Percentiles rank a stretch among this genome's conserved stretches.
Conservation (phyloP, 1,284 basidiomycete species). For the Papiliotrema fonsecae region DNA sequence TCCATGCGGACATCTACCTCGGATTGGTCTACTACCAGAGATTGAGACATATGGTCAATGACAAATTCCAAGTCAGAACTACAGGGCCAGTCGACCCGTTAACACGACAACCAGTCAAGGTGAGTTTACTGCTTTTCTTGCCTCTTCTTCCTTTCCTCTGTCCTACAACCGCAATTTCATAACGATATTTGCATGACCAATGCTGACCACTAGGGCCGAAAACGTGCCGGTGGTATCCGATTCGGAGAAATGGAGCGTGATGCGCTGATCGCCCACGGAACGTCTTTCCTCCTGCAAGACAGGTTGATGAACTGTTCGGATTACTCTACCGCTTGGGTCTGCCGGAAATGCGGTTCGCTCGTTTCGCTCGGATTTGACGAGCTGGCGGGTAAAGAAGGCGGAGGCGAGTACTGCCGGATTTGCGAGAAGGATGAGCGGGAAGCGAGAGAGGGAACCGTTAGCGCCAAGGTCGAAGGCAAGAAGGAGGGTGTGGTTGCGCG, state of each 20-base stretch:
- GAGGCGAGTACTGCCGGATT: constrained; percentile 81
- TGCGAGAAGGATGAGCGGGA: constrained; percentile 54
- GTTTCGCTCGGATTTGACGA: constrained; percentile 92
- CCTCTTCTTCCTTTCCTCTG: constrained; percentile 9
- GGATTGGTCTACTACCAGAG: constrained; percentile 99
- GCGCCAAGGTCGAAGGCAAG: neutral
- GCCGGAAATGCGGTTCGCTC: constrained; percentile 89
- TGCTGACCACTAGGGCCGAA: constrained; percentile 66
- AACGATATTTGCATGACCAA: neutral
- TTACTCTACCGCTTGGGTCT: constrained; percentile 98
- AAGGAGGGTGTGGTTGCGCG: constrained; percentile 18
- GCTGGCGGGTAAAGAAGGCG: constrained; percentile 56
- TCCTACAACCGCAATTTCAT: neutral
- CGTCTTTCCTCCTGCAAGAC: constrained; percentile 96
- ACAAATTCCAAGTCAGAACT: constrained; percentile 99
- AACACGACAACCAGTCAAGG: constrained; percentile 96
- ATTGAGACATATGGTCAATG: constrained; percentile 97
- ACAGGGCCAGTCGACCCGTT: constrained; percentile 94
- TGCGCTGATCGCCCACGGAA: constrained; percentile 95
- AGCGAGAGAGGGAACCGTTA: constrained; percentile 4
- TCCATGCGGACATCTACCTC: constrained; percentile 96
- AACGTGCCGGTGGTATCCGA: constrained; percentile 96
- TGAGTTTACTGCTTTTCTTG: too few relatives aligned
- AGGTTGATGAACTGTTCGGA: constrained; percentile 99
- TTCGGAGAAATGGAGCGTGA: constrained; percentile 99